Percentiles rank a stretch among this genome's conserved stretches.
phyloP scores from a whole-genome alignment of 495 filamentous ascomycete species.

The Penicillium verhagenii region DNA sequence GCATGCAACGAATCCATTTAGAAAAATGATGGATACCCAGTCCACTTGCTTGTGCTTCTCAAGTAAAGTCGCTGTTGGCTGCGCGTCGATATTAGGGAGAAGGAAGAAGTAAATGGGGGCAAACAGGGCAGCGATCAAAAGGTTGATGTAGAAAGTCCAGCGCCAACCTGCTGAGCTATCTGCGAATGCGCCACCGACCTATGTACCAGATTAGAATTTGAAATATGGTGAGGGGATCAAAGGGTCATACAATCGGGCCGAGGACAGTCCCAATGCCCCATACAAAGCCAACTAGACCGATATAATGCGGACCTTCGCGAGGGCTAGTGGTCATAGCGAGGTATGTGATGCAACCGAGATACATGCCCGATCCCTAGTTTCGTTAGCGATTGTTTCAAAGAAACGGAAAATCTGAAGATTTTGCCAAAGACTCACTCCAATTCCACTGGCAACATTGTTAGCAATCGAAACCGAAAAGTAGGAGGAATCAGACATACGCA shows the following conservation, averaged over 20 bases:
- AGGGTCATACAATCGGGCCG: conserved; percentile 27
- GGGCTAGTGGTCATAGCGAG: not conserved
- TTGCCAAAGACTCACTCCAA: not conserved
- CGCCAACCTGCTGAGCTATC: conserved; percentile 44
- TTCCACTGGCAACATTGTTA: not conserved
- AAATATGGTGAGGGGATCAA: not conserved
- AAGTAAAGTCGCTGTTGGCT: conserved; percentile 20
- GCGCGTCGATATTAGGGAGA: conserved; percentile 47
- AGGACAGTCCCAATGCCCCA: conserved; percentile 40
- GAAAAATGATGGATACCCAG: not conserved
- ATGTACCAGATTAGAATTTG: not conserved
- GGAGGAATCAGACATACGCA: not conserved
- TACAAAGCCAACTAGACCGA: not conserved
- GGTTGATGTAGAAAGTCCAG: conserved; percentile 52
- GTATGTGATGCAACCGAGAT: conserved; percentile 14
- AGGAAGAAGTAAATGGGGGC: conserved; percentile 56
- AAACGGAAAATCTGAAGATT: not conserved
- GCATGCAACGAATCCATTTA: not conserved
- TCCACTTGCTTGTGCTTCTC: conserved; percentile 27
- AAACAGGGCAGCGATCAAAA: conserved; percentile 48
- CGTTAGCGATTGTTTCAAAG: not conserved
- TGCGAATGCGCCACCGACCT: conserved; percentile 40
- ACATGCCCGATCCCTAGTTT: conserved; percentile 1
- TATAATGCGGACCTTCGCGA: conserved; percentile 3
- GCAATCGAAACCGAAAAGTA: not conserved